phyloP scores from a whole-genome alignment of 257 asterid species.

The Fraxinus excelsior region DNA sequence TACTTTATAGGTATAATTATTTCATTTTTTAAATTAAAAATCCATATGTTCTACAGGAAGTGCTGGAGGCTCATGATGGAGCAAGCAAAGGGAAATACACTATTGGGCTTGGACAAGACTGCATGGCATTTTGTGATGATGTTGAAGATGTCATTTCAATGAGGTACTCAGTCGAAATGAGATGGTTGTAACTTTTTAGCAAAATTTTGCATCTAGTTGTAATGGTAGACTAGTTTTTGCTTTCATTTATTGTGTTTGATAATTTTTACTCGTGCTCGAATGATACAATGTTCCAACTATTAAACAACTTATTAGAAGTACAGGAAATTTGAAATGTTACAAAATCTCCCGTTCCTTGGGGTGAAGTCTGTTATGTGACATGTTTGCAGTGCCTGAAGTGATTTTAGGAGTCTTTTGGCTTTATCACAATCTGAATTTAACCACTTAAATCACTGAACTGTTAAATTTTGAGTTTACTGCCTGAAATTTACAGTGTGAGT shows the following conservation, averaged over 20 bases:
- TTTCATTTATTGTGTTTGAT: not conserved
- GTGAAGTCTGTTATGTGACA: not conserved
- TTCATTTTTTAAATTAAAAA: not conserved
- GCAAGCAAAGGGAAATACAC: constrained; percentile 99
- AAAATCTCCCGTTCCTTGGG: not conserved
- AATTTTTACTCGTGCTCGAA: not conserved
- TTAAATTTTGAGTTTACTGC: not conserved
- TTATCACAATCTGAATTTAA: not conserved
- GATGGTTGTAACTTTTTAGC: not conserved
- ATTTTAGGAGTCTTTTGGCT: constrained; percentile 9
- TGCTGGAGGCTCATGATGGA: constrained; percentile 96
- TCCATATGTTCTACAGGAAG: constrained; percentile 57
- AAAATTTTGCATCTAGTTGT: not conserved
- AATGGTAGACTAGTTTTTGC: not conserved
- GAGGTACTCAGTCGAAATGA: constrained; percentile 57
- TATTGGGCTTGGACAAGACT: constrained; percentile 99
- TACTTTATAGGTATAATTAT: not conserved
- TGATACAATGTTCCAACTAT: not conserved
- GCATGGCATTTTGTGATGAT: constrained; percentile 95
- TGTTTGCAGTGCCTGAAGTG: constrained; percentile 2
- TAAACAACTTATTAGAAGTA: constrained; percentile 10
- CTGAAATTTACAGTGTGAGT: not conserved
- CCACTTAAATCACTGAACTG: not conserved
- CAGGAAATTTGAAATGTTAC: constrained; percentile 1
- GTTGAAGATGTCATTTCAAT: constrained; percentile 99